These are phyloP conservation scores for Pythium aristosporum DNA, from an alignment of 352 stramenopile species.

Conservation along the genomic window DNA sequence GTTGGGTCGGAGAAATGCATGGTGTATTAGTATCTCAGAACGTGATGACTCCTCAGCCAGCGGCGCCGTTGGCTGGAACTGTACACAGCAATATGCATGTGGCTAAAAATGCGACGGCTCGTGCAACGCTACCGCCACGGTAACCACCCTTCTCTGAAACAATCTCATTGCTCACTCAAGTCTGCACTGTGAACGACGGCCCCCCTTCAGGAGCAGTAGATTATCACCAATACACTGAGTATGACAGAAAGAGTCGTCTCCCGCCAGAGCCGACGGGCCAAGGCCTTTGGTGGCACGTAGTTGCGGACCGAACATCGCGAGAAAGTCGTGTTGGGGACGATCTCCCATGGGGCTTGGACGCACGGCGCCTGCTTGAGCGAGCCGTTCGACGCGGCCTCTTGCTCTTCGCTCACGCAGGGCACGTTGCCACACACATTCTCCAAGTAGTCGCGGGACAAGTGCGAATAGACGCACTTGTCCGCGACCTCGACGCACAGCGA, in stretches of 20 bases:
- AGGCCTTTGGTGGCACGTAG: slow-evolving; percentile 38
- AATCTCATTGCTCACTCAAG: not conserved
- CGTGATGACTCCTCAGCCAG: slow-evolving; percentile 14
- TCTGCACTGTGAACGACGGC: not conserved
- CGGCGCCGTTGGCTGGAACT: too few relatives aligned
- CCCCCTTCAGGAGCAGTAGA: not conserved
- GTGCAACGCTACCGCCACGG: slow-evolving; percentile 34
- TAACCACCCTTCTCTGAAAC: slow-evolving; percentile 33
- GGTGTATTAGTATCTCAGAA: too few relatives aligned
- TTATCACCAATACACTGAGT: not conserved
- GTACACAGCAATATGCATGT: slow-evolving; percentile 36
- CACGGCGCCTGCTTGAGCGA: slow-evolving; percentile 41
- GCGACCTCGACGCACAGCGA: slow-evolving; percentile 76
- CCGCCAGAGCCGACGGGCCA: not conserved
- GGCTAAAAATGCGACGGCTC: slow-evolving; percentile 8
- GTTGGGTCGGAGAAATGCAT: too few relatives aligned
- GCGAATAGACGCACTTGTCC: slow-evolving; percentile 74
- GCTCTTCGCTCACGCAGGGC: slow-evolving; percentile 49
- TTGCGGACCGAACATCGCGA: slow-evolving; percentile 57
- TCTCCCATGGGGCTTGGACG: slow-evolving; percentile 50
- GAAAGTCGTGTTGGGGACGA: slow-evolving; percentile 43
- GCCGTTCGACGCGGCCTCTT: slow-evolving; percentile 35
- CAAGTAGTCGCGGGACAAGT: slow-evolving; percentile 64
- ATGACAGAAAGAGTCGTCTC: not conserved
- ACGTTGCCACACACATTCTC: slow-evolving; percentile 70